Evolutionary conservation across 2,329 filamentous ascomycete species (phyloP), one percentile per base, ranked within the genome.

Genomic region (Trichoderma afroharzianum): DNA sequence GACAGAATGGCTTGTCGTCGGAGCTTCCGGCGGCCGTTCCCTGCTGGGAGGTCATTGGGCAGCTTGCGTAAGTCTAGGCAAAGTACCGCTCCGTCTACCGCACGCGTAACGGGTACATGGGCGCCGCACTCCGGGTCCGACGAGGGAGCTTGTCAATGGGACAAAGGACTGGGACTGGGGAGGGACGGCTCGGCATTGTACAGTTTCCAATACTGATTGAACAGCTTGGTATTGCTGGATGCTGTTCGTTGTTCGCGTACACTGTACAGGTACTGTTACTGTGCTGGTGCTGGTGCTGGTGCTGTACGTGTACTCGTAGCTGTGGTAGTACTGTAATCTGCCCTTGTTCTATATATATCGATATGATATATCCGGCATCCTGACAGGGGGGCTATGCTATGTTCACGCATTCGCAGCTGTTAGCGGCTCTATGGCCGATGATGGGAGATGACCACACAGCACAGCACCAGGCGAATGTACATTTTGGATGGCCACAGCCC

Each of bases 311-410:
- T 39, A 39, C 36, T 15, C 33, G 36, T 39, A 39, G 36, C 15
- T 39, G 30, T 15, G 6, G 55, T n/a, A 57, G 32, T 30, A 43
- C 63, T 55, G 50, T 47, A 58, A 57, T 68, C 55, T 58, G 53
- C 57, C 43, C 53, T 50, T 69, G 66, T 69, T 58, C 55, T 69
- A 58, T 63, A 64, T 55, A 58, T 57, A 70, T 55, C n/a, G 36
- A 39, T 39, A 47, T 47, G n/a, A 62, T 47, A 55, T 53, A 61
- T 47, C 18, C 59, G 43, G 43, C 21, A 39, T 21, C 28, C 36
- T 63, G 61, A 63, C 61, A 64, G 30, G 63, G 63, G 63, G 30
- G 47, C 36, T 63, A 62, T 62, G 59, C 39, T 33, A 63, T 63
- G 61, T 50, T 39, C 36, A 63, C 43, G 24, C 61, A 30, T 30